Evolutionary conservation across 768 basidiomycete genomes (phyloP).

Genomic region (Termitomyces sp.): DNA sequence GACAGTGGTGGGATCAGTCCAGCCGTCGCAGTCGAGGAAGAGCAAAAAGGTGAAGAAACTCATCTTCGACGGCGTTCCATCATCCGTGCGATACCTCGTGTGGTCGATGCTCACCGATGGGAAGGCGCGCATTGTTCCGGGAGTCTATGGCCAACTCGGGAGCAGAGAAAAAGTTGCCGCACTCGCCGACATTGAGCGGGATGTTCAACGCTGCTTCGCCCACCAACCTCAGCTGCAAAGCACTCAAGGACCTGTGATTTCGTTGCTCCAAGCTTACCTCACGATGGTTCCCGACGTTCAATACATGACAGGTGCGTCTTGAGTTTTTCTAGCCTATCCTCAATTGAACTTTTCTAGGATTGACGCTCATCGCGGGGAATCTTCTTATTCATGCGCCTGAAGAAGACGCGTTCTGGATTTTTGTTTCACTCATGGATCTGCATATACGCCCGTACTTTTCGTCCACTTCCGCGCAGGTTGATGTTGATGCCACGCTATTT

Average conservation of each 20-base stretch:
- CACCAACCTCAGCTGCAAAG: slow-evolving; percentile 59
- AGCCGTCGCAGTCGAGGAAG: slow-evolving; percentile 65
- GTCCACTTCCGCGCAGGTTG: slow-evolving; percentile 54
- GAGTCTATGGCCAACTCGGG: slow-evolving; percentile 64
- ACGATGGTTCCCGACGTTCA: slow-evolving; percentile 83
- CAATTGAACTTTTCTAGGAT: slow-evolving; percentile 36
- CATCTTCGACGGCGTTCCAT: slow-evolving; percentile 75
- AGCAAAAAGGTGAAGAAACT: slow-evolving; percentile 78
- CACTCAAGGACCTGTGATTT: slow-evolving; percentile 52
- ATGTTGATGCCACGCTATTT: slow-evolving; percentile 75
- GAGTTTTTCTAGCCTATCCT: neutral
- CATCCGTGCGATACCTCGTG: slow-evolving; percentile 79
- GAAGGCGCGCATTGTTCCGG: slow-evolving; percentile 64
- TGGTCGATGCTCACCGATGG: slow-evolving; percentile 82
- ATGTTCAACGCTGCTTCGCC: slow-evolving; percentile 51
- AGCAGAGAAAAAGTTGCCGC: slow-evolving; percentile 49
- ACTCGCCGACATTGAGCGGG: slow-evolving; percentile 54
- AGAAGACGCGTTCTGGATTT: slow-evolving; percentile 91
- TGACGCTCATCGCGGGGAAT: slow-evolving; percentile 70
- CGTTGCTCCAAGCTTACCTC: slow-evolving; percentile 69
- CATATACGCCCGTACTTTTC: slow-evolving; percentile 81
- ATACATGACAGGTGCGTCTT: slow-evolving; percentile 55
- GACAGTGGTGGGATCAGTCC: slow-evolving; percentile 49
- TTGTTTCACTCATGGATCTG: slow-evolving; percentile 81
- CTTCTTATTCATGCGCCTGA: slow-evolving; percentile 74